These are phyloP conservation scores for Hypoxylon crocopeplum DNA, from an alignment of 495 filamentous ascomycete genomes.

Conservation along the genomic window DNA sequence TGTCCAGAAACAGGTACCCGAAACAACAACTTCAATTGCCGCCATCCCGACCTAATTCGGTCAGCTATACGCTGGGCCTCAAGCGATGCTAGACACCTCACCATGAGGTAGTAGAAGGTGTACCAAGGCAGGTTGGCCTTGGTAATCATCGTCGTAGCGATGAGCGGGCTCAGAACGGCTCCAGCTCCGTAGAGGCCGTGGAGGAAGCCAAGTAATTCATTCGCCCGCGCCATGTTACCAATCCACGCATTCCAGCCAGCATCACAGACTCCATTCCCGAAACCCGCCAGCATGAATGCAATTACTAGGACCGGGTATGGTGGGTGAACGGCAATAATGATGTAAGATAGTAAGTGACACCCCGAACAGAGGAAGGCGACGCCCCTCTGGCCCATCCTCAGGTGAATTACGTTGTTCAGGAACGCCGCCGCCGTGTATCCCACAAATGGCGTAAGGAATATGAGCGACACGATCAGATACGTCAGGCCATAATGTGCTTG, in stretches of 20 bases:
- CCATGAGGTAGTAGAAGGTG: constrained; percentile 68
- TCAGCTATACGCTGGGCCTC: constrained; percentile 1
- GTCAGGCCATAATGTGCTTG: constrained; percentile 74
- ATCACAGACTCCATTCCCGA: constrained; percentile 74
- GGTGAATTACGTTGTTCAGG: constrained; percentile 65
- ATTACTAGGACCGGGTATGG: constrained; percentile 78
- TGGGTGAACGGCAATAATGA: constrained; percentile 70
- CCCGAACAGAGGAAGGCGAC: constrained; percentile 70
- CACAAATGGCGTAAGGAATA: constrained; percentile 81
- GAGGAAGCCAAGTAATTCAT: constrained; percentile 71
- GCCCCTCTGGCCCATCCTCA: constrained; percentile 72
- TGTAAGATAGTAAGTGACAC: constrained; percentile 71
- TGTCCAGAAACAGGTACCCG: constrained; percentile 68
- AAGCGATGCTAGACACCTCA: constrained; percentile 14
- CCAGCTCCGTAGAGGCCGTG: constrained; percentile 82
- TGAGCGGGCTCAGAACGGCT: constrained; percentile 75
- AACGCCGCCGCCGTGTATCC: constrained; percentile 83
- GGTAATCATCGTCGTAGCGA: constrained; percentile 76
- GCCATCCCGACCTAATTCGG: constrained; percentile 63
- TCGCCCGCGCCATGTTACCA: constrained; percentile 74
- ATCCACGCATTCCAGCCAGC: constrained; percentile 84
- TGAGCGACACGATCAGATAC: constrained; percentile 78
- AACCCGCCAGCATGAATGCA: constrained; percentile 73
- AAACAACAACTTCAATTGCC: constrained; percentile 63
- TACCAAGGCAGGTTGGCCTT: constrained; percentile 65